Evolutionary conservation across 163 green algal genomes (phyloP), one percentile per base, ranked within the genome.

Genomic region (Dunaliella salina): DNA sequence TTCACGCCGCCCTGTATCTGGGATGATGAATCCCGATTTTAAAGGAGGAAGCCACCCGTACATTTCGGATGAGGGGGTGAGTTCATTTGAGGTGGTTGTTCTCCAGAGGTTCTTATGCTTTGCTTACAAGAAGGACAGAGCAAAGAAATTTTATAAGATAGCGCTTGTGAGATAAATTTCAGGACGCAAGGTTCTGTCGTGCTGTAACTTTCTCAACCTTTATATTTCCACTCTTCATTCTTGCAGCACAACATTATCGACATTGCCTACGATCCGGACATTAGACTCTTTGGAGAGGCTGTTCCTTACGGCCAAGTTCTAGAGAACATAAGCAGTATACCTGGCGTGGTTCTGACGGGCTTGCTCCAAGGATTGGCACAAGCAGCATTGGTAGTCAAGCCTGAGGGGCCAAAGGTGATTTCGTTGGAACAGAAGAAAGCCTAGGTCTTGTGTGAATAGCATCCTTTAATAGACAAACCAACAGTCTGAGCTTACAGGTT

Each of bases 1-100:
- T 40, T 96, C 92, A 92, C 79, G 79, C 32, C 79, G 79, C 15
- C 35, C 79, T 1, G 8, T 59, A 45, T 24, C 79, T 0, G 79
- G 79, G 34, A 50, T 45, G 15, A 17, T 33, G 17, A 57, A 82
- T 33, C 79, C 79, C 3, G 35, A 82, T 45, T 45, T 29, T 5
- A 35, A 24, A 24, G 79, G 32, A 26, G 35, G 32, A 59, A 33
- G 45, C 33, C 32, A 35, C 1, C 79, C 79, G 15, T 82, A 82
- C 79, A 57, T 45, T 26, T 59, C 32, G 5, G 32, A 35, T 50
- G 79, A 82, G 25, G 79, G 79, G 79, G 79, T 82, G 33, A 57
- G 79, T 46, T 20, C 40, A 50, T 8, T 15, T 50, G 40, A 8
- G 3, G 40, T 50, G 40, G 40, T 50, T 8, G 8, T 50, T 3